A percentile compares a stretch with the other conserved stretches of the same genome.
These are phyloP conservation scores for Candida nonsorbophila DNA, from an alignment of 805 yeast genomes.

Conservation along the genomic window DNA sequence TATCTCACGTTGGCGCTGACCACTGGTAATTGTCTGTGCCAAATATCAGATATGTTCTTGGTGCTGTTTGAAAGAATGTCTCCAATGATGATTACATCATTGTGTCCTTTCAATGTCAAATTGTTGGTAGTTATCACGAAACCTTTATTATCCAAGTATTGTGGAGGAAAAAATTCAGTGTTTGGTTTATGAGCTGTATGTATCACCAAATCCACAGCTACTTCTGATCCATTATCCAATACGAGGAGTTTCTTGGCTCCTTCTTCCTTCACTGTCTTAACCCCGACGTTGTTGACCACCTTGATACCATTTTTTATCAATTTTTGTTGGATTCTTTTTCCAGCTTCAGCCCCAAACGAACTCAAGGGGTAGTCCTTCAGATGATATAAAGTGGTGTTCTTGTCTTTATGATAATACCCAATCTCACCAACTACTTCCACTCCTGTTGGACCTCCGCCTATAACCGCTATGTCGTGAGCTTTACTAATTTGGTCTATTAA, in stretches of 20 bases:
- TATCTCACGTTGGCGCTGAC: conserved; percentile 6
- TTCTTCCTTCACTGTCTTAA: no score
- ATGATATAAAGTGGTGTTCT: conserved; percentile 19
- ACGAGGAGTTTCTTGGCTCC: no score
- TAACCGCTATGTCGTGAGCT: conserved; percentile 21
- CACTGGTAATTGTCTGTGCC: conserved; percentile 14
- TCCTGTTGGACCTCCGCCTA: conserved; percentile 34
- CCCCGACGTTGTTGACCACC: conserved; percentile 16
- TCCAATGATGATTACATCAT: conserved; percentile 26
- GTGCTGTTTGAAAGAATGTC: conserved; percentile 21
- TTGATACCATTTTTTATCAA: conserved; percentile 13
- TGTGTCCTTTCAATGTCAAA: conserved; percentile 17
- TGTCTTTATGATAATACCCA: conserved; percentile 11
- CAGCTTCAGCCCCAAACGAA: conserved; percentile 9
- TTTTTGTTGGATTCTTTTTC: conserved; percentile 9
- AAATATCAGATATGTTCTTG: conserved; percentile 20
- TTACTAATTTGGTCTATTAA: conserved; percentile 11
- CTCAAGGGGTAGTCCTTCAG: conserved; percentile 13
- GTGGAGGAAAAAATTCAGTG: conserved; percentile 18
- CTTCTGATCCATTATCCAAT: conserved; percentile 13
- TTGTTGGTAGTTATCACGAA: conserved; percentile 19
- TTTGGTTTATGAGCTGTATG: conserved; percentile 21
- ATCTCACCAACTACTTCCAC: conserved; percentile 33
- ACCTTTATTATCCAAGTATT: conserved; percentile 17
- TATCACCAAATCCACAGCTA: conserved; percentile 20